phyloP scores from a whole-genome alignment of 1,139 yeast species.

The Geotrichum cucujoidarum region DNA sequence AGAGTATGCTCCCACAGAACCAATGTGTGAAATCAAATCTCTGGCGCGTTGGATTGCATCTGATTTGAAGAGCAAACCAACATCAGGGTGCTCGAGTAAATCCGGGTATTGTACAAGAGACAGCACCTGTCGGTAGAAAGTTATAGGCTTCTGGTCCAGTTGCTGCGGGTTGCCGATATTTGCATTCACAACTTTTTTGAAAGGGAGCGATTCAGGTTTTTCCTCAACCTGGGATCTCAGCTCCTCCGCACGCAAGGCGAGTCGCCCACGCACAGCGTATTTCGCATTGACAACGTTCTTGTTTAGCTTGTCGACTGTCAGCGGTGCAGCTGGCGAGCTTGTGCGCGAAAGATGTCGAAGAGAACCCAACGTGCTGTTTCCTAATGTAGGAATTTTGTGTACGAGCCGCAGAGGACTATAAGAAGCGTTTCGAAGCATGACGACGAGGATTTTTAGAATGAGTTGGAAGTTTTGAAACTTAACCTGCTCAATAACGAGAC shows the following conservation, averaged over 20 bases:
- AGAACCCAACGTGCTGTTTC: too few relatives aligned
- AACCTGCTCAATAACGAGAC: too few relatives aligned
- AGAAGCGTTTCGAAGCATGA: too few relatives aligned
- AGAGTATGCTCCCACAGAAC: constrained; percentile 92
- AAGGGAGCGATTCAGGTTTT: constrained; percentile 65
- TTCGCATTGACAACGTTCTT: constrained; percentile 74
- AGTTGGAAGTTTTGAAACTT: too few relatives aligned
- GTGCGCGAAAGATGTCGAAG: too few relatives aligned
- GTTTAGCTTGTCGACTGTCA: constrained; percentile 53
- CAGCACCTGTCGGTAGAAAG: constrained; percentile 91
- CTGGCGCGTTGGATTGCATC: constrained; percentile 75
- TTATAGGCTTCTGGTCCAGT: constrained; percentile 84
- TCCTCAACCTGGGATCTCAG: constrained; percentile 51
- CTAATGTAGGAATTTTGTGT: too few relatives aligned
- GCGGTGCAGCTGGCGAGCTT: constrained; percentile 3
- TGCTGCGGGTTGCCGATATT: constrained; percentile 98
- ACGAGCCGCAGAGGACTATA: too few relatives aligned
- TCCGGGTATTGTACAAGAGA: constrained; percentile 82
- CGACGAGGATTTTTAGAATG: too few relatives aligned
- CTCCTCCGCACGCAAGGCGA: constrained; percentile 92
- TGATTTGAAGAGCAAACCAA: constrained; percentile 45
- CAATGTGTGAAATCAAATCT: constrained; percentile 53
- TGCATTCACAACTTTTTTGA: constrained; percentile 71
- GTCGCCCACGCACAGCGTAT: constrained; percentile 91
- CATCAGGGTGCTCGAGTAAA: constrained; percentile 43